Percentiles rank a stretch among this genome's conserved stretches.
phyloP scores from a whole-genome alignment of 192 early-diverging fungal genomes.

The Podila verticillata region DNA sequence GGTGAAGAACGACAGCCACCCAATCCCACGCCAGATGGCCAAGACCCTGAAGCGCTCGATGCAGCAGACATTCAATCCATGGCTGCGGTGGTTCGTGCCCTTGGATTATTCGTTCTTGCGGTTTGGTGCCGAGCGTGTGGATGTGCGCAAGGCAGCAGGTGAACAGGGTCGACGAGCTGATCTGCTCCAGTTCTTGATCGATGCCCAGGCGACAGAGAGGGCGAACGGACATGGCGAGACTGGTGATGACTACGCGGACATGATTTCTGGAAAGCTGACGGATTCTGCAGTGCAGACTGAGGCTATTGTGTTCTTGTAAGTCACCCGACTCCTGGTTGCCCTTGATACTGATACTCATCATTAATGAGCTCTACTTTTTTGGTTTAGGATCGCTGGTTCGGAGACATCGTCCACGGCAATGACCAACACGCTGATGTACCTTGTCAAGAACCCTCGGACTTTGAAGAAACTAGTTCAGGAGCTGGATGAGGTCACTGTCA shows the following conservation, averaged over 20 bases:
- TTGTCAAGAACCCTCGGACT: constrained; percentile 36
- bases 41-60: constrained; percentile 31
- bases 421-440: constrained; percentile 29
- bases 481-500: constrained; percentile 13
- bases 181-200: constrained; percentile 57
- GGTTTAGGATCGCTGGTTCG: constrained; percentile 38
- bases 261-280: constrained; percentile 39
- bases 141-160: constrained; percentile 7
- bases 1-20: constrained; percentile 56
- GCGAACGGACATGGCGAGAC: constrained; percentile 33
- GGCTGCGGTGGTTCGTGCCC: constrained; percentile 15
- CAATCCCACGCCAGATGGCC: constrained; percentile 43
- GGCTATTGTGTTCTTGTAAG: constrained; percentile 45
- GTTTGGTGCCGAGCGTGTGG: constrained; percentile 4
- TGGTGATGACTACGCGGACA: constrained; percentile 32
- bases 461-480: constrained; percentile 25
- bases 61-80: constrained; percentile 21
- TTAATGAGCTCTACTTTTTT: background rate
- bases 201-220: constrained; percentile 41
- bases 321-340: no score
- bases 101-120: constrained; percentile 22
- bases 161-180: constrained; percentile 35
- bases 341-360: no score
- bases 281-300: constrained; percentile 54
- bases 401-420: constrained; percentile 35